phyloP scores from a whole-genome alignment of 2,329 filamentous ascomycete species.

The Clarireedia sp. region DNA sequence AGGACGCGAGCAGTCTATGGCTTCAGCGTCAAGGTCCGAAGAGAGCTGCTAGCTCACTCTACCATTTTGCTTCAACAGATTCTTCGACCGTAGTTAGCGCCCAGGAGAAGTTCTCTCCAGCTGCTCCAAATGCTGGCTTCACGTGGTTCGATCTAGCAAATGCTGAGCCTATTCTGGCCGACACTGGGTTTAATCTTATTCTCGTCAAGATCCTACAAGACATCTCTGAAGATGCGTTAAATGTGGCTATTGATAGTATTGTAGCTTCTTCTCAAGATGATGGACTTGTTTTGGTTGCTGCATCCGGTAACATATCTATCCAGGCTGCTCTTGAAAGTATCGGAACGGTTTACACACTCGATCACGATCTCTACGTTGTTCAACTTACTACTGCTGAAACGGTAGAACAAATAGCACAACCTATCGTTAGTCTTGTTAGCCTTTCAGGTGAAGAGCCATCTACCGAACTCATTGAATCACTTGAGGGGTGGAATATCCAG shows the following conservation, averaged over 20 bases:
- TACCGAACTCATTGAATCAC: neutral
- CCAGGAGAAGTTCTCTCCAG: constrained; percentile 3
- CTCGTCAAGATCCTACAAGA: neutral
- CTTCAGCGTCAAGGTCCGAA: constrained; percentile 10
- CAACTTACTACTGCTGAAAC: neutral
- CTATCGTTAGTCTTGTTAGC: neutral
- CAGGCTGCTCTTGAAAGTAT: neutral
- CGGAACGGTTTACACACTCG: neutral
- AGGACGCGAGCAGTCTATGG: constrained; percentile 25
- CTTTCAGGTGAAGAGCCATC: neutral
- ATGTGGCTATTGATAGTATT: neutral
- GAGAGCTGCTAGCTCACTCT: neutral
- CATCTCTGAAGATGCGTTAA: neutral
- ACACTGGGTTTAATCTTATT: neutral
- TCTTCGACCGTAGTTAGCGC: constrained; percentile 3
- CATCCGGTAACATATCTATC: neutral
- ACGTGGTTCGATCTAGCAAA: neutral
- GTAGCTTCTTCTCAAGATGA: neutral
- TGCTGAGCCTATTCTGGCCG: neutral
- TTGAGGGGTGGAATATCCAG: neutral
- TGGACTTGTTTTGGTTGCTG: neutral
- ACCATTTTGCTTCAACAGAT: constrained; percentile 2
- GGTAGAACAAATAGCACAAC: neutral
- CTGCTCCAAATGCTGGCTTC: neutral
- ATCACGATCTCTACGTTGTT: neutral